Evolutionary conservation across 352 stramenopile species (phyloP), one percentile per base, ranked within the genome.

Genomic region (Thraustochytrium striatum): DNA sequence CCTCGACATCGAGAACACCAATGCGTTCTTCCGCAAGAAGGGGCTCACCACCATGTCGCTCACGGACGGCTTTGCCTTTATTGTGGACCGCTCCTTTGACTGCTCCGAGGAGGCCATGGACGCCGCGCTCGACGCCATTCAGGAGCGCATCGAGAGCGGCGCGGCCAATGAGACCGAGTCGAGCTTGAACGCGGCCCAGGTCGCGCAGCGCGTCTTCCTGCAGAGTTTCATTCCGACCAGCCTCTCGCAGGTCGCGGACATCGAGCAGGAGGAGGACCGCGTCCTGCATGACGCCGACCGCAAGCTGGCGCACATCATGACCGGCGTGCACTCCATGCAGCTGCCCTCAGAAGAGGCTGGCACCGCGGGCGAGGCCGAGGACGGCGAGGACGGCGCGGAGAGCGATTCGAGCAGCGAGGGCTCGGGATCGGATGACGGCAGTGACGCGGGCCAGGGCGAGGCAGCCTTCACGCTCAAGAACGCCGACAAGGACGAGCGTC

Each of bases 1-100:
- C 38, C 98, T 97, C 81, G 96, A 99, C 88, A 97, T 91, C 69
- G 89, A 91, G 59, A 98, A 98, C 85, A 92, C 98, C 33, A 97
- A 96, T 79, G 93, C 97, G 75, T 99, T 97, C 84, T 99, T 98
- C 86, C 83, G 84, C 57, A 95, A 95, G 81, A 58, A 61, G 62
- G 32, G 41, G 0, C 28, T 75, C 3, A 16, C 28, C 13, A 35
- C 47, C 3, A 79, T 84, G 32, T 79, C 82, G 2, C 82, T 85
- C 21, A 84, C 85, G 47, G 82, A 88, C 58, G 69, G 30, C 13
- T 79, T 69, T 52, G 52, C 75, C 28, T 72, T 72, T 11, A 55
- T 69, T 50, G 69, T 79, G 2, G 69, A 69, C 53, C 52, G 41
- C 36, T 57, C 33, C 32, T 79, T 79, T 57, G 52, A 47, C 21